Base-by-base conservation (phyloP, 805 yeast genomes). In the Monosporozyma aerobia region DNA sequence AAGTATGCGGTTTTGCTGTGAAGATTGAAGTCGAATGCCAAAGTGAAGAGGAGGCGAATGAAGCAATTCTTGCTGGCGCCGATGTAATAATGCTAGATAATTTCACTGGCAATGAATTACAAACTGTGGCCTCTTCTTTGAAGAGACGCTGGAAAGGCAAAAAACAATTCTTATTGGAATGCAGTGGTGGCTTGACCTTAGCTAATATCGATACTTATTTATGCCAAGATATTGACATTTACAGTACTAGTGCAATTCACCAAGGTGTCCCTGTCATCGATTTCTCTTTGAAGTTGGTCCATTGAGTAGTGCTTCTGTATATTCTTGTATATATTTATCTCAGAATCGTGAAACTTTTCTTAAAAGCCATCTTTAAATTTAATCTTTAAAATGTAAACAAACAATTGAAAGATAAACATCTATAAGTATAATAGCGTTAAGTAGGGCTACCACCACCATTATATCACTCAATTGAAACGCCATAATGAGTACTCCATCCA, bases 81-180 rank as follows among this genome's bases (percentile, higher is more conserved):
- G 98, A 90, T 68, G 87, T 92, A 22, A 84, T 92, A 55, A 90
- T 90, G 98, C 77, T 90, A 63, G 98, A 90, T 64, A 90, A 90
- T 67, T 92, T 92, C 68, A 65, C 75, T 3, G 87, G 89, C 2
- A 78, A 75, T 0, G 85, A 76, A 16, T 73, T 90, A 54, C 81
- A 78, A 56, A 58, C 64, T 0, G 92, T 85, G 19, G 95, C 97
- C 0, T 65, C 64, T 30, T 76, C 69, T 56, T 71, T 90, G 56
- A 89, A 84, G 65, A 53, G 60, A 2, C 74, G 73, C 58, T 87
- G 87, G 81, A 60, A 64, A 3, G 39, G 4, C 8, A 68, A 68
- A 13, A 62, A 65, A 43, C 77, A 74, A 53, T 89, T 87, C 59
- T 69, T 88, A 57, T 75, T 90, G 50, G 98, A 90, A 69, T 90